Percentiles rank a stretch among this genome's conserved stretches.
phyloP scores from a whole-genome alignment of 148 eudicot species.

The Beta vulgaris region DNA sequence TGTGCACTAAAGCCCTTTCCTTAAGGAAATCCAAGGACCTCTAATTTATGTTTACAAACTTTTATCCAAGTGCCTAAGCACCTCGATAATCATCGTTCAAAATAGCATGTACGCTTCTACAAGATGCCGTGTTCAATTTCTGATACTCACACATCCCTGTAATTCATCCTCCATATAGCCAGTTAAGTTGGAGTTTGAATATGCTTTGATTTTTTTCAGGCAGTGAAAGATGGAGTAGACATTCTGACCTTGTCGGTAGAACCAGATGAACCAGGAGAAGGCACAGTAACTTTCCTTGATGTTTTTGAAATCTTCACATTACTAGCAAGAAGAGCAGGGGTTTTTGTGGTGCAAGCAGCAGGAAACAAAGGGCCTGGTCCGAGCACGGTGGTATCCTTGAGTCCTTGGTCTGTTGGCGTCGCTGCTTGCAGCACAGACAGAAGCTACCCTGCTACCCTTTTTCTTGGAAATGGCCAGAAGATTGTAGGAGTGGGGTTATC shows the following conservation, averaged over 20 bases:
- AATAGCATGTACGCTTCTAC: too few species aligned
- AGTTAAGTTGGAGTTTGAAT: not conserved
- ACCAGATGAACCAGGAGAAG: conserved; percentile 87
- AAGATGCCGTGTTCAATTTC: too few species aligned
- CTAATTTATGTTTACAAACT: too few species aligned
- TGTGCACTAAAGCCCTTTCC: too few species aligned
- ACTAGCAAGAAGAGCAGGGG: conserved; percentile 77
- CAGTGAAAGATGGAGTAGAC: conserved; percentile 79
- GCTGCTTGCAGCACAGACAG: conserved; percentile 68
- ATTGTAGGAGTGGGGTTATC: conserved; percentile 77
- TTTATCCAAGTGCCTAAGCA: too few species aligned
- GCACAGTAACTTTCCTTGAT: conserved; percentile 67
- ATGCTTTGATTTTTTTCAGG: conserved; percentile 37
- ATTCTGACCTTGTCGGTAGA: conserved; percentile 73
- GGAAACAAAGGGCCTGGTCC: conserved; percentile 80
- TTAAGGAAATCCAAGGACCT: too few species aligned
- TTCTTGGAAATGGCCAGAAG: conserved; percentile 64
- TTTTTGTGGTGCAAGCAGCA: conserved; percentile 84
- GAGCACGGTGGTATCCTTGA: conserved; percentile 65
- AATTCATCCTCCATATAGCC: too few species aligned
- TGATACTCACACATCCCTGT: too few species aligned
- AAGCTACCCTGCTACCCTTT: conserved; percentile 55
- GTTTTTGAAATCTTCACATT: conserved; percentile 76
- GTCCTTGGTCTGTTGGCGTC: conserved; percentile 91
- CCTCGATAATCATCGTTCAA: too few species aligned